A percentile compares a stretch with the other conserved stretches of the same genome.
Conservation (phyloP, 1,139 yeast genomes). For the Diutina siamensis region DNA sequence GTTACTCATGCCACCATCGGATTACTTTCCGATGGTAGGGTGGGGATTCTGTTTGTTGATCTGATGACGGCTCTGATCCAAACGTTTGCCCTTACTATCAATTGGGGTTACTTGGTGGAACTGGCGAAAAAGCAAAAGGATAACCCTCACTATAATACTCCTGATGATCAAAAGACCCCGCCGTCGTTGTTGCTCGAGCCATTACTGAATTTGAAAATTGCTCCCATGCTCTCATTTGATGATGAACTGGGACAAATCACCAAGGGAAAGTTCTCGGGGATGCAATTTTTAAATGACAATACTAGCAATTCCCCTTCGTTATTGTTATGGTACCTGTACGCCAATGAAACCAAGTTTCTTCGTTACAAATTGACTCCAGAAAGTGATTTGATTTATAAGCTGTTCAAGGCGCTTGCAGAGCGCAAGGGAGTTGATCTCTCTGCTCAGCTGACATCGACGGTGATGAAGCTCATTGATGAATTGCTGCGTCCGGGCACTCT, state of each 20-base stretch:
- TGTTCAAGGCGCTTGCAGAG: background rate
- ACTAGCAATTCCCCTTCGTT: background rate
- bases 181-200: conserved; percentile 18
- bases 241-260: background rate
- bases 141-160: conserved; percentile 43
- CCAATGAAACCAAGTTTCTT: background rate
- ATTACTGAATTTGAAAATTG: conserved; percentile 21
- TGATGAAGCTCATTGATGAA: background rate
- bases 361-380: conserved; percentile 2
- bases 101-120: conserved; percentile 50
- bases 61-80: conserved; percentile 27
- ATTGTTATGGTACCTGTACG: background rate
- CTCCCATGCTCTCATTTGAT: conserved; percentile 9
- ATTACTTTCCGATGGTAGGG: conserved; percentile 36
- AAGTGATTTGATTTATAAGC: background rate
- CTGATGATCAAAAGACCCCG: conserved; percentile 24
- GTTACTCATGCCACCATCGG: conserved; percentile 49
- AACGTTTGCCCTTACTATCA: conserved; percentile 36
- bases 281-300: background rate
- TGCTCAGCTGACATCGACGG: background rate
- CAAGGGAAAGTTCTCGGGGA: background rate
- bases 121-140: conserved; percentile 37
- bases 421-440: conserved; percentile 1
- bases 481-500: background rate
- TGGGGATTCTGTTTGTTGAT: conserved; percentile 40